Base-by-base conservation (phyloP, 2,329 filamentous ascomycete genomes). In the Colletotrichum liriopes region DNA sequence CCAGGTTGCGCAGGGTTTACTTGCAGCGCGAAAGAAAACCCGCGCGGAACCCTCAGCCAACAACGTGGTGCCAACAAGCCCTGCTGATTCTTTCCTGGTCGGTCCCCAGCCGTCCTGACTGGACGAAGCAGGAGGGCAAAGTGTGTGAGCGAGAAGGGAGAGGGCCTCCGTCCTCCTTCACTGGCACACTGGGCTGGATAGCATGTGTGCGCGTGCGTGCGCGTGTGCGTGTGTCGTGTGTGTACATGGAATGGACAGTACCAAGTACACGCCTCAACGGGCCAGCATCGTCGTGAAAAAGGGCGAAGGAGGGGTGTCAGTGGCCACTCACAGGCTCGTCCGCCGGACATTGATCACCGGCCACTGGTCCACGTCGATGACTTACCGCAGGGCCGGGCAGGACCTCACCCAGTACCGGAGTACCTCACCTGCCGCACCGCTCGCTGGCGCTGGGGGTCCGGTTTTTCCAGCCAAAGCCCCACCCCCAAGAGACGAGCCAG, bases 31-130 rank as follows among this genome's bases (percentile, higher is more conserved):
- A 72, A 51, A 45, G 71, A 69, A 67, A 64, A 54, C 47, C 58
- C 39, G 54, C 71, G 51, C 60, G 75, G 76, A 75, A 74, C 77
- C 77, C 68, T 72, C 76, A 75, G 77, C 77, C 77, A 78, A 77
- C 76, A 76, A 74, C 74, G 77, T 78, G 78, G 76, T 75, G 74
- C 77, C 76, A 74, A 60, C 67, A 61, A 68, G 65, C 65, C 70
- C 59, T 64, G 70, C 39, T 32, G 67, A 45, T 64, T 51, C 37
- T 62, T 43, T 26, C 51, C 65, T 60, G 52, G 67, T 60, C 69
- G 39, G 59, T 60, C 20, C 59, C 45, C 45, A 63, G 59, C n/a
- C 39, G 18, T 23, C 54, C 59, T 52, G 37, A 64, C 23, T 55
- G 23, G 37, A 41, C 5, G 12, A 37, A 63, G 37, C 56, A 59